Conservation (phyloP, 345 rosid species). For the Ricinus communis region DNA sequence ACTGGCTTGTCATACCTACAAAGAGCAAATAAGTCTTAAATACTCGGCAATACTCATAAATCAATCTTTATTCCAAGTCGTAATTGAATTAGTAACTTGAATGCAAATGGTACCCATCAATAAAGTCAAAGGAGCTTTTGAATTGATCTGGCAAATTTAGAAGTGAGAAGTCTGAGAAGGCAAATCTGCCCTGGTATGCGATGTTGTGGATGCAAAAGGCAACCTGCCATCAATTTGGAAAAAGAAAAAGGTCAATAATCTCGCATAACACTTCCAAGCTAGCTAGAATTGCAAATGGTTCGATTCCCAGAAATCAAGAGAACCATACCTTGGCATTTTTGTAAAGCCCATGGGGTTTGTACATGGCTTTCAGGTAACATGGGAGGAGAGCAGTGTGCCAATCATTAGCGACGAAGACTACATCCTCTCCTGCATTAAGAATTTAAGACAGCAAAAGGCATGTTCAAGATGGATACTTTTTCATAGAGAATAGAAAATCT, state of each 20-base stretch:
- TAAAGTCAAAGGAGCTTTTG: slow-evolving; percentile 83
- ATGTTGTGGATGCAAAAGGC: slow-evolving; percentile 96
- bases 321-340: slow-evolving; percentile 67
- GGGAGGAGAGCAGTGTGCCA: slow-evolving; percentile 97
- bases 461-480: background rate
- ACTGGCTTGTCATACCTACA: slow-evolving; percentile 60
- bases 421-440: slow-evolving; percentile 67
- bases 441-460: background rate
- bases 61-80: background rate
- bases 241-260: background rate
- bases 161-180: slow-evolving; percentile 59
- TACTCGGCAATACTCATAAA: background rate
- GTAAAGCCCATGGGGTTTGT: slow-evolving; percentile 68
- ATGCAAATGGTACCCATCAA: slow-evolving; percentile 57
- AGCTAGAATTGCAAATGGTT: background rate
- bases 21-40: slow-evolving; percentile 6
- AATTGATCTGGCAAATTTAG: slow-evolving; percentile 71
- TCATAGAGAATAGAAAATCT: background rate
- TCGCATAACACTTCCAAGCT: background rate
- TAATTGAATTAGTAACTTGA: background rate
- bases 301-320: background rate
- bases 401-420: slow-evolving; percentile 78
- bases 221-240: slow-evolving; percentile 47
- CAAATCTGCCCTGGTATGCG: slow-evolving; percentile 87
- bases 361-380: slow-evolving; percentile 72